Percentiles rank a stretch among this genome's conserved stretches.
These are phyloP conservation scores for Coccomyxa subellipsoidea DNA, from an alignment of 163 green algal species.

Conservation along the genomic window DNA sequence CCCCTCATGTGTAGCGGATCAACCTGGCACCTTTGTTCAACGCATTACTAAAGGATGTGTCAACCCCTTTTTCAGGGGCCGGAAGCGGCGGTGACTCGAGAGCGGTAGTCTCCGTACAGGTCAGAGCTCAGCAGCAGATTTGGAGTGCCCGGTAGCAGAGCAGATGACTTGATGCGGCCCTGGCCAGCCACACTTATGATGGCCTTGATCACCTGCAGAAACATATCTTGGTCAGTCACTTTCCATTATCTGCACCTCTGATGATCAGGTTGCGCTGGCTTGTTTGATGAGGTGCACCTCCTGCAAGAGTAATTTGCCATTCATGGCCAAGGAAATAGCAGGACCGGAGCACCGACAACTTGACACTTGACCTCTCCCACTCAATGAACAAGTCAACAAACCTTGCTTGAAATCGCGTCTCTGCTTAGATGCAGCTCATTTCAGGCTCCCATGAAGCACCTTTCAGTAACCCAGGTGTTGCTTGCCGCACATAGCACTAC, in stretches of 20 bases:
- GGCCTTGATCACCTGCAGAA: not conserved
- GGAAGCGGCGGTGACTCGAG: not conserved
- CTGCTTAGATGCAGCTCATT: too few relatives aligned
- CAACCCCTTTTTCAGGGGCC: not conserved
- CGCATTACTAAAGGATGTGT: too few relatives aligned
- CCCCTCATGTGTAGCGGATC: too few relatives aligned
- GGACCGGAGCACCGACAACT: too few relatives aligned
- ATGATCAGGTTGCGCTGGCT: not conserved
- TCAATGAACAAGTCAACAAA: too few relatives aligned
- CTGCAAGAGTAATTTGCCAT: not conserved
- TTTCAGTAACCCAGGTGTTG: too few relatives aligned
- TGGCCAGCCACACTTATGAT: not conserved
- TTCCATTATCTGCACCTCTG: not conserved
- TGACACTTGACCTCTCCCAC: too few relatives aligned
- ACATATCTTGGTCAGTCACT: not conserved
- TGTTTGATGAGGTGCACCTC: not conserved
- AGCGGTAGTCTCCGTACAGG: not conserved
- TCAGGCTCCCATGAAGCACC: too few relatives aligned
- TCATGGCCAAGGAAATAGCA: too few relatives aligned
- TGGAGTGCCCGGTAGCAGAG: conserved; percentile 15
- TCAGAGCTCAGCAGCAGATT: conserved; percentile 15
- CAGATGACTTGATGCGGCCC: not conserved
- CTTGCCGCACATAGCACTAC: too few relatives aligned
- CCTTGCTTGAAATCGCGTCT: too few relatives aligned
- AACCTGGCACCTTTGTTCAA: too few relatives aligned